These are phyloP conservation scores for Cardiospermum halicacabum DNA, from an alignment of 345 rosid species.

Conservation along the genomic window DNA sequence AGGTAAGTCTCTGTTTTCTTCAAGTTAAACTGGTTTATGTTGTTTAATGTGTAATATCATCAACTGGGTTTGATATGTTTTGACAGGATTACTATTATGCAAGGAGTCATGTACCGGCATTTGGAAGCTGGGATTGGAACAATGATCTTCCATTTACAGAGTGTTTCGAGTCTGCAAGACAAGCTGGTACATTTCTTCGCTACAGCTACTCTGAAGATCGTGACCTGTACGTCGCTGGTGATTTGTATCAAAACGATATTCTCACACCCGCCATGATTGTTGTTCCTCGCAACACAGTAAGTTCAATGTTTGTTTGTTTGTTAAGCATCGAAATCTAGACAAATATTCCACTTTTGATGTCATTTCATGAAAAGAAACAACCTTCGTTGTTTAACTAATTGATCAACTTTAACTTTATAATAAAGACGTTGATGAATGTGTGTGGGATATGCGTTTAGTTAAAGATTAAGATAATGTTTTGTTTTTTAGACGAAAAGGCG, in stretches of 20 bases:
- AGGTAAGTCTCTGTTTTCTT: constrained; percentile 5
- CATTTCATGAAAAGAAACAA: background rate
- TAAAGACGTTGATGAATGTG: background rate
- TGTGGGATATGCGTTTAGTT: background rate
- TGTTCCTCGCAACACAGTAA: constrained; percentile 80
- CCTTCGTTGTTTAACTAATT: background rate
- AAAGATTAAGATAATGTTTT: background rate
- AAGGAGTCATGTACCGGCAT: constrained; percentile 82
- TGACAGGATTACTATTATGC: constrained; percentile 35
- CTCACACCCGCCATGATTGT: constrained; percentile 89
- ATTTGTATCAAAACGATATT: constrained; percentile 67
- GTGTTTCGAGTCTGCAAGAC: constrained; percentile 81
- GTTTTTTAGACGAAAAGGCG: constrained; percentile 36
- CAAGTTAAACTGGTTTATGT: background rate
- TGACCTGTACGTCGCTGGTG: constrained; percentile 88
- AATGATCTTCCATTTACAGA: constrained; percentile 79
- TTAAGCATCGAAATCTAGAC: too few relatives aligned
- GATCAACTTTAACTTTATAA: background rate
- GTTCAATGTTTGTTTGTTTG: background rate
- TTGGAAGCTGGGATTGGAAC: constrained; percentile 99
- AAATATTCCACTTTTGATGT: background rate
- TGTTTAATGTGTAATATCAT: background rate
- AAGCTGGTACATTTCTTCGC: constrained; percentile 62
- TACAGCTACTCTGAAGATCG: constrained; percentile 69
- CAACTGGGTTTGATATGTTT: background rate